Percentiles rank a stretch among this genome's conserved stretches.
Conservation (phyloP, 305 asterid species). For the Fraxinus xanthoxyloides region DNA sequence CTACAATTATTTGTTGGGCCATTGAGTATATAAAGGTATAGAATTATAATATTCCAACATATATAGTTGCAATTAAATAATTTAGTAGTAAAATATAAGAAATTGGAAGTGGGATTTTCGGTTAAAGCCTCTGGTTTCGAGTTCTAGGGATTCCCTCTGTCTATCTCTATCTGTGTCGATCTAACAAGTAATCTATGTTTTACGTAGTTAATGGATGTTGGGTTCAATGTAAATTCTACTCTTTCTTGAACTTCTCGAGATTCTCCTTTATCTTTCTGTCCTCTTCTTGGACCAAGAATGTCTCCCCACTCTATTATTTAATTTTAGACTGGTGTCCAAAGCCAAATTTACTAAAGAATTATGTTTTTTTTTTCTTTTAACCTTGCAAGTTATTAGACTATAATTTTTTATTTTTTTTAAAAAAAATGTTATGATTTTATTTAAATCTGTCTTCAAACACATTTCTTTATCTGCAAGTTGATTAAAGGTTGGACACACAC, state of each 20-base stretch:
- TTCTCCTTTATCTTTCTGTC: slow-evolving; percentile 35
- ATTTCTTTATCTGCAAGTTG: neutral
- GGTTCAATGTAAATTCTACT: neutral
- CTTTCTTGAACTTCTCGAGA: slow-evolving; percentile 15
- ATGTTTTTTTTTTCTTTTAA: neutral
- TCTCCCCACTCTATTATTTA: neutral
- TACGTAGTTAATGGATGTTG: neutral
- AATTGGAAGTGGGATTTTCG: slow-evolving; percentile 47
- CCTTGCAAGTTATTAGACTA: neutral
- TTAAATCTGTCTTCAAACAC: neutral
- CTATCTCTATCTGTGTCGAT: slow-evolving; percentile 11
- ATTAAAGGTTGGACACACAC: neutral
- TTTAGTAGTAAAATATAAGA: neutral
- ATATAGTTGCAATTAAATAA: neutral
- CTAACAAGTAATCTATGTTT: neutral
- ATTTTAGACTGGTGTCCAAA: neutral
- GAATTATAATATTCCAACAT: neutral
- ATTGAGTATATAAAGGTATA: neutral
- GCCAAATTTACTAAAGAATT: neutral
- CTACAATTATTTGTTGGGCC: neutral
- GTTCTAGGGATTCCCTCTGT: slow-evolving; percentile 41
- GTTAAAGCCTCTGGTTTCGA: slow-evolving; percentile 28
- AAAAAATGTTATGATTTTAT: neutral
- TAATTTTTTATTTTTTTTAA: no score
- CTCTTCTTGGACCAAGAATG: slow-evolving; percentile 35